A percentile compares a stretch with the other conserved stretches of the same genome.
Evolutionary conservation across 2,329 filamentous ascomycete genomes (phyloP).

Genomic region (Aureobasidium sp.): DNA sequence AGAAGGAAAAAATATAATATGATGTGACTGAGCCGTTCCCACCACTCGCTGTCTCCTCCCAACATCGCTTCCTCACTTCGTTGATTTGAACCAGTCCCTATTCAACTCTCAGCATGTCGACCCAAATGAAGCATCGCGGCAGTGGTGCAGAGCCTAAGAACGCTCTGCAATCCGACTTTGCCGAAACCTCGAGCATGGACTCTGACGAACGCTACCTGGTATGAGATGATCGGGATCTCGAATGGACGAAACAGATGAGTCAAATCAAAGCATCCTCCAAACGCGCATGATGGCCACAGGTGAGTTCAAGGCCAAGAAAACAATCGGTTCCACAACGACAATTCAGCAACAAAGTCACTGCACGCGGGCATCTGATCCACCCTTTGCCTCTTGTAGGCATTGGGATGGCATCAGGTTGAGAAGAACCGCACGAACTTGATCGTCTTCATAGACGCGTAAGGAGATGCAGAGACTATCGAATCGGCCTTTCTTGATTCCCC

Average conservation of each 20-base stretch:
- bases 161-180: conserved; percentile 29
- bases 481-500: conserved; percentile 19
- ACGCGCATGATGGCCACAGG: conserved; percentile 18
- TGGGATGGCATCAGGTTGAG: conserved; percentile 28
- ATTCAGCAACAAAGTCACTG: conserved; percentile 27
- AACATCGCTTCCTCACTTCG: neutral
- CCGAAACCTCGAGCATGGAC: conserved; percentile 28
- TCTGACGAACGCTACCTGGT: conserved; percentile 32
- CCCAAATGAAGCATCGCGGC: conserved; percentile 14
- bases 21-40: conserved; percentile 7
- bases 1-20: conserved; percentile 13
- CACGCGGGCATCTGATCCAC: conserved; percentile 29
- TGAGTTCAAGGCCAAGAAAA: conserved; percentile 24
- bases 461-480: conserved; percentile 32
- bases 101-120: neutral
- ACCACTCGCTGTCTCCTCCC: neutral
- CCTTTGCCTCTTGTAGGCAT: conserved; percentile 14
- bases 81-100: neutral
- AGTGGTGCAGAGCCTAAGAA: conserved; percentile 24
- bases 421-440: conserved; percentile 35
- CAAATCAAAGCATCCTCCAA: conserved; percentile 17
- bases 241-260: conserved; percentile 17
- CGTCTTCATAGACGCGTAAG: conserved; percentile 35
- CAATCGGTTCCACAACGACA: conserved; percentile 5
- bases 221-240: conserved; percentile 22